These are phyloP conservation scores for Metrosideros polymorpha DNA, from an alignment of 441 rosid species.

Conservation along the genomic window DNA sequence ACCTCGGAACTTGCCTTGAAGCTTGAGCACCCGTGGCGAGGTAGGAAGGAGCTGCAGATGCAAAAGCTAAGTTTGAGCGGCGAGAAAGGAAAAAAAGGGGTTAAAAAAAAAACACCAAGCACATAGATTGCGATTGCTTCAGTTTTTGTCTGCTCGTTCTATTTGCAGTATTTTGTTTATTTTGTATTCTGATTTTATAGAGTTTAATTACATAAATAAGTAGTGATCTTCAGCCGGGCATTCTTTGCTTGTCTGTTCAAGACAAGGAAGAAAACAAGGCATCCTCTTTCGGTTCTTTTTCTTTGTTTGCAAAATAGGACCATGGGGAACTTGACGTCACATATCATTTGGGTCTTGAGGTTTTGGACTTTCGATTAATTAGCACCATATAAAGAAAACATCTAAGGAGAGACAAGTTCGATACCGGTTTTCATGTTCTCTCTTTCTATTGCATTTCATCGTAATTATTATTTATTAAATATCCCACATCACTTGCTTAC, in stretches of 20 bases:
- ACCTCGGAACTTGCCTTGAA: neutral
- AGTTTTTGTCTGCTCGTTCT: neutral
- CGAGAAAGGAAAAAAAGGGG: neutral
- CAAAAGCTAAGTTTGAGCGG: neutral
- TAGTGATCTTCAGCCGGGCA: neutral
- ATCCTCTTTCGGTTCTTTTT: neutral
- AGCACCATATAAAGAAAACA: neutral
- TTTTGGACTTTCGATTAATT: neutral
- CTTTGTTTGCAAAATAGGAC: neutral
- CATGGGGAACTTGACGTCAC: neutral
- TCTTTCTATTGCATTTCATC: neutral
- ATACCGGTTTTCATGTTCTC: too few relatives aligned
- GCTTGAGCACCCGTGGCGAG: neutral
- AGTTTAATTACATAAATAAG: neutral
- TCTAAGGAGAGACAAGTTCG: neutral
- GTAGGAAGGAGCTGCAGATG: neutral
- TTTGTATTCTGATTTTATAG: neutral
- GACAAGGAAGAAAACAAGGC: neutral
- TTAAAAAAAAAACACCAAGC: neutral
- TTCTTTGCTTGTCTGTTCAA: neutral
- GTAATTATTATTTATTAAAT: neutral
- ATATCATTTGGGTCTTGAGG: neutral
- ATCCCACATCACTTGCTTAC: neutral
- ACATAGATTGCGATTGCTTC: neutral
- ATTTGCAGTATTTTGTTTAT: neutral